phyloP scores from a whole-genome alignment of 352 stramenopile species.

The Globisporangium acanthophoron region DNA sequence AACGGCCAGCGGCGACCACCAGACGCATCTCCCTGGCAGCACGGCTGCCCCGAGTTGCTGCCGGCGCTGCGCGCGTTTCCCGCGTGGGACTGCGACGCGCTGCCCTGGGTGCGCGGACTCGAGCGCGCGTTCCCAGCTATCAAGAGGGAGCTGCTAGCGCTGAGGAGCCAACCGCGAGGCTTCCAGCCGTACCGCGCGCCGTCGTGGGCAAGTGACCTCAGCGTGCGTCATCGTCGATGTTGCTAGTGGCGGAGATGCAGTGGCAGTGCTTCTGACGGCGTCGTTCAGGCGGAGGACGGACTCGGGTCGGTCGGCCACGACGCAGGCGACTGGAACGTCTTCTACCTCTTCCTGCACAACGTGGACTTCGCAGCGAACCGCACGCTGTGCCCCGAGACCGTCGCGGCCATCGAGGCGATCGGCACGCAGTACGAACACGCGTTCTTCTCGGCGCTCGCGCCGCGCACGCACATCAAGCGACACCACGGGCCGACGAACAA shows the following conservation, averaged over 20 bases:
- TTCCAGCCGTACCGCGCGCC: conserved; percentile 82
- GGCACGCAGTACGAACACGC: conserved; percentile 68
- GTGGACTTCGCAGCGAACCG: conserved; percentile 74
- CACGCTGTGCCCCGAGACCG: conserved; percentile 56
- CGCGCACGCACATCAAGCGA: conserved; percentile 68
- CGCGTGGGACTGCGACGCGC: conserved; percentile 42
- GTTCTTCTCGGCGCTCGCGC: conserved; percentile 85
- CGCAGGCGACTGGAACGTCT: conserved; percentile 84
- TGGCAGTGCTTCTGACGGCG: too few relatives aligned
- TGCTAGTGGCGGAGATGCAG: not conserved
- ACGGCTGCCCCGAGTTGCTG: conserved; percentile 60
- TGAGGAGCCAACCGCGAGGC: conserved; percentile 23
- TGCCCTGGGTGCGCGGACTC: conserved; percentile 43
- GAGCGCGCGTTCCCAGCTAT: conserved; percentile 51
- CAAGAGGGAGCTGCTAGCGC: conserved; percentile 51
- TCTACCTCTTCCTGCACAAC: conserved; percentile 87
- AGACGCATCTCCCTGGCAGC: conserved; percentile 45
- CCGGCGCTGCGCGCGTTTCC: conserved; percentile 34
- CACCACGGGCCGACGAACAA: conserved; percentile 91
- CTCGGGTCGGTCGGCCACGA: conserved; percentile 73
- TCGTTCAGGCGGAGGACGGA: conserved; percentile 49
- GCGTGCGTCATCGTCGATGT: conserved; percentile 15
- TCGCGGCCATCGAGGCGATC: conserved; percentile 53
- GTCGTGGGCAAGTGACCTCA: conserved; percentile 55
- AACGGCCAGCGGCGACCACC: conserved; percentile 31